Evolutionary conservation across 352 stramenopile species (phyloP).

Genomic region (Pythium dissotocum): DNA sequence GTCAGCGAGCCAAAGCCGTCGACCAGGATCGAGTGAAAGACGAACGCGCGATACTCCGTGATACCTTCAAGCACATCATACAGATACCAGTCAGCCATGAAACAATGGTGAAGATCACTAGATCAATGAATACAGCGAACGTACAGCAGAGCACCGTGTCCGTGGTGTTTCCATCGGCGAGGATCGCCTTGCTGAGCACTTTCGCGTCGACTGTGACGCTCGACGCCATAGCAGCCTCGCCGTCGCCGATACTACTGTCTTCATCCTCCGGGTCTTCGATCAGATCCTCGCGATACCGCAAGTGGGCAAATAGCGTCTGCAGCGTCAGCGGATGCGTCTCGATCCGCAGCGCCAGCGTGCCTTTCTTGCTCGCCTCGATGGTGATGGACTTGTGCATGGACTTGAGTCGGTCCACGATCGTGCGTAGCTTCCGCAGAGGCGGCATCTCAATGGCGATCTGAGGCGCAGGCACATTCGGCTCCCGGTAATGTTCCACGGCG

Average conservation of each 20-base stretch:
- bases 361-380: constrained; percentile 68
- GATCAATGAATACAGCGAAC: background rate
- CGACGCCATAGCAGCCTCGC: constrained; percentile 26
- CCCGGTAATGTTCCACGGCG: constrained; percentile 66
- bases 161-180: constrained; percentile 68
- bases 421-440: constrained; percentile 59
- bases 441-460: constrained; percentile 86
- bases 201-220: constrained; percentile 81
- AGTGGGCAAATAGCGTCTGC: constrained; percentile 76
- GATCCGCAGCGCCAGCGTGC: constrained; percentile 71
- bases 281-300: constrained; percentile 74
- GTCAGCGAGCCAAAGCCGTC: constrained; percentile 82
- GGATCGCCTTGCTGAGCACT: constrained; percentile 74
- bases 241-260: constrained; percentile 22
- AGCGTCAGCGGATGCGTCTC: constrained; percentile 68
- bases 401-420: constrained; percentile 74
- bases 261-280: constrained; percentile 48
- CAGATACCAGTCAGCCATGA: background rate
- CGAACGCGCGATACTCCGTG: constrained; percentile 76
- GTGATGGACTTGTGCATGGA: constrained; percentile 74
- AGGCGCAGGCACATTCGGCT: constrained; percentile 73
- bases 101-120: background rate
- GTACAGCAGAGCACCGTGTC: constrained; percentile 76
- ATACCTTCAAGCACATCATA: constrained; percentile 39
- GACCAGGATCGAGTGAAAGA: constrained; percentile 76